phyloP scores from a whole-genome alignment of 768 basidiomycete genomes.

The Favolaschia claudopus region DNA sequence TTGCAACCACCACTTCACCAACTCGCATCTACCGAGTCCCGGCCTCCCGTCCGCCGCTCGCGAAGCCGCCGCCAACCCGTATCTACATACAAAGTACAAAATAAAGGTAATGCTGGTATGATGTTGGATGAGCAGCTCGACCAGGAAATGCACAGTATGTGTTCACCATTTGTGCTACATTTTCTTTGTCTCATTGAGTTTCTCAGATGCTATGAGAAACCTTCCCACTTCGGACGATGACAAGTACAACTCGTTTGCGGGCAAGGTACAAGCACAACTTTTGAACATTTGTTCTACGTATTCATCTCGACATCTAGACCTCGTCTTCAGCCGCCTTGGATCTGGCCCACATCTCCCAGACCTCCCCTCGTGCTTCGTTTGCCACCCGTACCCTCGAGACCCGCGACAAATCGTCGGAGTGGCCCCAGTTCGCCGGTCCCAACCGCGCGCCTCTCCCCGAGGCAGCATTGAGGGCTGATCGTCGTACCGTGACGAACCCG shows the following conservation, averaged over 20 bases:
- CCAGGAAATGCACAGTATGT: constrained; percentile 92
- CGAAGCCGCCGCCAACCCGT: no score
- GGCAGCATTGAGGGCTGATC: constrained; percentile 60
- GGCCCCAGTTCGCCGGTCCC: constrained; percentile 86
- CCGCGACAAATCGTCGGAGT: constrained; percentile 84
- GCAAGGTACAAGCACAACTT: constrained; percentile 64
- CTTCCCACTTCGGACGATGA: constrained; percentile 90
- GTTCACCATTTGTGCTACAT: not conserved
- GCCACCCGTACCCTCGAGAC: constrained; percentile 60
- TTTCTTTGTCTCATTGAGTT: constrained; percentile 18
- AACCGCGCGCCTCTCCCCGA: constrained; percentile 63
- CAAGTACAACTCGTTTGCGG: constrained; percentile 73
- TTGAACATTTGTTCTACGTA: constrained; percentile 3
- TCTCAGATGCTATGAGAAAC: constrained; percentile 84
- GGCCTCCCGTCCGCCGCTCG: no score
- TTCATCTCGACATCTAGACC: constrained; percentile 50
- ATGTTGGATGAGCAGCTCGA: constrained; percentile 94
- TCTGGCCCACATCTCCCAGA: constrained; percentile 88
- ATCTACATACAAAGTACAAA: no score
- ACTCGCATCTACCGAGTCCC: no score
- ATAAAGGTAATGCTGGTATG: constrained; percentile 90
- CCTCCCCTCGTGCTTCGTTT: constrained; percentile 71
- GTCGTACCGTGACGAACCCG: constrained; percentile 80
- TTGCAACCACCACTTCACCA: no score
- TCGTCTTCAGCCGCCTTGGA: constrained; percentile 94